Percentiles rank a stretch among this genome's conserved stretches.
These are phyloP conservation scores for Pichia gijzeniarum DNA, from an alignment of 805 yeast genomes.

Conservation along the genomic window DNA sequence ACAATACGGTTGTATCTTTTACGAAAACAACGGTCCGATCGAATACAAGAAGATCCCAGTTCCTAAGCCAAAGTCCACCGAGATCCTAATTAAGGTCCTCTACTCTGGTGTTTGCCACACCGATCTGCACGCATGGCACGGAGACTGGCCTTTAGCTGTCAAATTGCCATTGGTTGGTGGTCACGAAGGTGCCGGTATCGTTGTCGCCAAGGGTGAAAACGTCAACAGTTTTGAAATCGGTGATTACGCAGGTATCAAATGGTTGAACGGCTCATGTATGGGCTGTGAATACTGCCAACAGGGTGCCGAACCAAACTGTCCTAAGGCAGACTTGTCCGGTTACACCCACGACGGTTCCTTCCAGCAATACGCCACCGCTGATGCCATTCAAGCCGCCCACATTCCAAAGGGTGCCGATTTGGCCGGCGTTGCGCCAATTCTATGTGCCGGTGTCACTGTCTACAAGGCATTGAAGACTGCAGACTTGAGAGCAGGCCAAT, in stretches of 20 bases:
- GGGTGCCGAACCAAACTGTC: slow-evolving; percentile 65
- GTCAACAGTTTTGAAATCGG: slow-evolving; percentile 66
- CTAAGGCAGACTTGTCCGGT: slow-evolving; percentile 68
- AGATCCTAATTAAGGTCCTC: slow-evolving; percentile 66
- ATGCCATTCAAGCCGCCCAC: slow-evolving; percentile 78
- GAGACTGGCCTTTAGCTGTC: slow-evolving; percentile 77
- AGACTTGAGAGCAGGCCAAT: slow-evolving; percentile 62
- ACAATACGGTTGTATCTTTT: slow-evolving; percentile 64
- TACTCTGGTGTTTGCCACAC: slow-evolving; percentile 90
- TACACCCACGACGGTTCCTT: slow-evolving; percentile 86
- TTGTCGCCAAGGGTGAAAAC: slow-evolving; percentile 62
- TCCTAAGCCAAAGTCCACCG: slow-evolving; percentile 66
- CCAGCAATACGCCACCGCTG: slow-evolving; percentile 87
- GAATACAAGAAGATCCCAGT: slow-evolving; percentile 65
- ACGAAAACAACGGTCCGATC: slow-evolving; percentile 54
- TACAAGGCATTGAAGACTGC: slow-evolving; percentile 87
- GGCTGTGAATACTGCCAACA: slow-evolving; percentile 64
- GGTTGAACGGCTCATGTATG: slow-evolving; percentile 71
- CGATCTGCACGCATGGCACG: slow-evolving; percentile 85
- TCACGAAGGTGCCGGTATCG: slow-evolving; percentile 82
- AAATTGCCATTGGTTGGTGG: slow-evolving; percentile 75
- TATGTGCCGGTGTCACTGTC: slow-evolving; percentile 88
- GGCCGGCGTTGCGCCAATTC: slow-evolving; percentile 71
- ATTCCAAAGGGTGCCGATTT: slow-evolving; percentile 68
- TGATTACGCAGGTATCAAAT: slow-evolving; percentile 73